Evolutionary conservation across 225 moss, liverwort and hornwort species (phyloP), one percentile per base, ranked within the genome.

Genomic region (Climacium dendroides): DNA sequence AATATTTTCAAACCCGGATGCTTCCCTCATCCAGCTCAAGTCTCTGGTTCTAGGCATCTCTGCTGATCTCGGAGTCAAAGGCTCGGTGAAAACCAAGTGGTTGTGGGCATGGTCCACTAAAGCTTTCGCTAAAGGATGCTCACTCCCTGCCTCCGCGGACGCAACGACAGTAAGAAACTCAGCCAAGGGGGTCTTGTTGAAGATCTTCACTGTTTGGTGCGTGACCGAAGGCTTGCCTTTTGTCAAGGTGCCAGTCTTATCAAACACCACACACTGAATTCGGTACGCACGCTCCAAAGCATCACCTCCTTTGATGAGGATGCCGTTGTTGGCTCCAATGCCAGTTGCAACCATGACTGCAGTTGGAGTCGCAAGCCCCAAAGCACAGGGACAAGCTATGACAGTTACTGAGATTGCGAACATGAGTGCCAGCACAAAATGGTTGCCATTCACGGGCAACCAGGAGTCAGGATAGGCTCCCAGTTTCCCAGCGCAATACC

Each of bases 371-470:
- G 94, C 94, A 23, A 94, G 92, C 45, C 94, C 94, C 41, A 94
- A 67, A 35, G 92, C 94, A 69, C 94, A 94, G 11, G 94, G 94
- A 81, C 94, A 94, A 45, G 94, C 94, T 16, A 94, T 94, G 55
- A 94, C 94, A 5, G 92, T 92, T 78, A 91, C 96, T 6, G 98
- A 96, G 14, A 98, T 97, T 7, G 94, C 94, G 69, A 98, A 98
- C 94, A 96, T 95, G 82, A 98, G 96, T 7, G 98, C 96, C 74
- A 95, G 92, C 41, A 96, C 95, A 50, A 98, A 97, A 67, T 96
- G 94, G 75, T 93, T 97, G 19, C 93, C 95, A 10, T 92, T 87
- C 29, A 35, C 48, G 12, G 97, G 95, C 35, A 98, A 92, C 97
- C 96, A 98, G 43, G 95, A 93, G 75, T 97, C 94, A 28, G 98